Base-by-base conservation (phyloP, 2,329 filamentous ascomycete genomes). In the Colletotrichum sp. region DNA sequence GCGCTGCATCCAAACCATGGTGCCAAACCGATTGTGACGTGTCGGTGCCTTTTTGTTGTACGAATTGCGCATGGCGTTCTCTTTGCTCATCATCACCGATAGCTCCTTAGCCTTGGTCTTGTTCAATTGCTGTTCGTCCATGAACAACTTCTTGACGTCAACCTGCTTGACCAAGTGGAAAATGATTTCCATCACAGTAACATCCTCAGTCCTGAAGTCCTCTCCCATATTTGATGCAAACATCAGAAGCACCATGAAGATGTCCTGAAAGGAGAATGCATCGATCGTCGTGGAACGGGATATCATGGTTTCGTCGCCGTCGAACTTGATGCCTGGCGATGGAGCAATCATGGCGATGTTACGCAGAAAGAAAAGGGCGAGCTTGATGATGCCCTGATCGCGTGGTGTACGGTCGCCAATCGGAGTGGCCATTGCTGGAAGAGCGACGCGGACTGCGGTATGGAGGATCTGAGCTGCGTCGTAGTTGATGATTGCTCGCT, bases 1-100 rank as follows among this genome's bases (percentile, higher is more conserved):
- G 71, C 96, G 90, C 85, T 98, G 95, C 48, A 99, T 92, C 96
- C 96, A 98, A 38, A 98, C 93, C 95, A 98, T 98, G 13, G 96
- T 98, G 4, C 97, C 97, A 81, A 98, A 99, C 38, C 97, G 92
- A 79, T 96, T 98, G 84, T 99, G 97, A 64, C 97, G 89, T 5
- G 95, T 96, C 1, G 96, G 95, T 4, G 94, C 94, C 81, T 93
- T 93, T 79, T 93, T 93, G 70, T 94, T 93, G 80, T 96, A 94
- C 65, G 93, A 91, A 79, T 93, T 92, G 70, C 95, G 89, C 92
- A 98, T 94, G n/a, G 93, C 91, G 3, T 93, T 93, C 84, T 99
- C 97, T 81, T 97, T 95, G 70, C 91, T 91, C 83, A 98, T 91
- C 80, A 98, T 85, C 18, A 88, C 88, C 26, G 92, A 91, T 12